Evolutionary conservation across 768 basidiomycete genomes (phyloP), one percentile per base, ranked within the genome.

Genomic region (Suillus cothurnatus): DNA sequence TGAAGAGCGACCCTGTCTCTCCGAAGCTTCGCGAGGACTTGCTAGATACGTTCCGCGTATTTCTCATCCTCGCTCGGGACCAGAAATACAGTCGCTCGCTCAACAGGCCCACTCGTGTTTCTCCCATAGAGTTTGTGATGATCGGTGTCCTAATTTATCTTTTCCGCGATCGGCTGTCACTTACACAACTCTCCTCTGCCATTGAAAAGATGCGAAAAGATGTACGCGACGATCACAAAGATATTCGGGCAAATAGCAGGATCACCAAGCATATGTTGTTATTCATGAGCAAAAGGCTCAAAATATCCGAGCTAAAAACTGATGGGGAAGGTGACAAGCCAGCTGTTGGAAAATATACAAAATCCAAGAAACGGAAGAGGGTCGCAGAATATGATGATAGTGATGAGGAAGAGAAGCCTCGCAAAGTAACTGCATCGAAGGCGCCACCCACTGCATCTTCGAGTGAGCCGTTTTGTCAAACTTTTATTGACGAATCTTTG

Each of bases 61-160:
- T 78, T 67, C 65, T 77, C 26, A 64, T 69, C 3, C 70, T 82
- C 47, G 78, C 75, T 9, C 74, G 76, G 19, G 72, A 76, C 66
- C 71, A 74, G 58, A 71, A 72, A 59, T 72, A 77, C 38, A 73
- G 72, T 38, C 67, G 63, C 36, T 74, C 79, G 6, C 74, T 81
- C 39, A 73, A 75, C 58, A 71, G 69, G 23, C 77, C 77, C 19
- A 71, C 76, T 11, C 77, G 78, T 31, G 75, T 83, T 6, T 76
- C 81, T 11, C 80, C 82, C 1, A 76, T 80, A 47, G 82, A 82
- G 64, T 82, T 84, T 67, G 78, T 85, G 63, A 80, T 81, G 77
- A 73, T 79, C 0, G 78, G 74, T 23, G 76, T 80, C 63, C 70
- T 85, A 66, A 79, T 87, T 23, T 73, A 76, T 62, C 62, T 78